A percentile compares a stretch with the other conserved stretches of the same genome.
These are phyloP conservation scores for Thalia dealbata DNA, from an alignment of 176 grass and related monocot species.

Conservation along the genomic window DNA sequence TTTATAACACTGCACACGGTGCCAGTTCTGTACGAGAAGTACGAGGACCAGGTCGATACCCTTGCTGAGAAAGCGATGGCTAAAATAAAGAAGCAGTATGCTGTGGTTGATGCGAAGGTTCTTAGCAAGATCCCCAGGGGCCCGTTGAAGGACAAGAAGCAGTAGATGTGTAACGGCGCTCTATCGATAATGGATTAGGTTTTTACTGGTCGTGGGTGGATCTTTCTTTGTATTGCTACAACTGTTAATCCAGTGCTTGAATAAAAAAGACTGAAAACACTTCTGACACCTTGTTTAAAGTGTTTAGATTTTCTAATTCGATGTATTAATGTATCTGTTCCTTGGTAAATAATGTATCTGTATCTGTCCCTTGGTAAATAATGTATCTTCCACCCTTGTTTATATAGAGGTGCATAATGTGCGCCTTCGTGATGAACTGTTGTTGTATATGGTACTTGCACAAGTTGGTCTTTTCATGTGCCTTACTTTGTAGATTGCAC, in stretches of 20 bases:
- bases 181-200: not conserved
- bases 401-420: too few species aligned
- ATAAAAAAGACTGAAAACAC: not conserved
- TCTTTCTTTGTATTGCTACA: not conserved
- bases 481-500: too few species aligned
- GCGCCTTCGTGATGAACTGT: too few species aligned
- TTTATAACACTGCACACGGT: conserved; percentile 83
- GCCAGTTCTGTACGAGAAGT: conserved; percentile 80
- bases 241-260: not conserved
- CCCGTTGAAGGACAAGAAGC: conserved; percentile 71
- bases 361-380: too few species aligned
- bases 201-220: not conserved
- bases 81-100: conserved; percentile 69
- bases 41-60: conserved; percentile 73
- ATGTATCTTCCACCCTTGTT: too few species aligned
- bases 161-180: conserved; percentile 25
- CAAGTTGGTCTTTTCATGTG: too few species aligned
- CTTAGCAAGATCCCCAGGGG: conserved; percentile 82
- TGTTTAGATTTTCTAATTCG: not conserved
- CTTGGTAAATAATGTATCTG: not conserved
- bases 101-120: conserved; percentile 60
- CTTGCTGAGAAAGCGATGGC: conserved; percentile 69
- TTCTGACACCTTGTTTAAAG: not conserved
- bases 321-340: not conserved
- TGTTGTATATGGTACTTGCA: too few species aligned